Conservation (phyloP, 331 rosid genomes). For the Rosa hybrid region DNA sequence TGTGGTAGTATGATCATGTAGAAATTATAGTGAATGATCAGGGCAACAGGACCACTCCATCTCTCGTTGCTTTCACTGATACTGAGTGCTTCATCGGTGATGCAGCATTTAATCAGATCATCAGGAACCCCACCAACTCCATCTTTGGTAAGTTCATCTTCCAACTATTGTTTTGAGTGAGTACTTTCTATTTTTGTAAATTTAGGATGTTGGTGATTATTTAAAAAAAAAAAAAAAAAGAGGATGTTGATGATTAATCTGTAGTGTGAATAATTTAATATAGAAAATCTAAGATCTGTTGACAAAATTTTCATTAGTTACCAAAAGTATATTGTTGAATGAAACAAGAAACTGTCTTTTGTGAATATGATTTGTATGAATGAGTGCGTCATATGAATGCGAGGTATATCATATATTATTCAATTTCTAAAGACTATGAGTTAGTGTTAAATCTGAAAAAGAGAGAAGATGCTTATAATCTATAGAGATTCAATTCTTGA, state of each 20-base stretch:
- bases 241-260: not conserved
- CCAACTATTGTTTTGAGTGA: too few relatives aligned
- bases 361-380: not conserved
- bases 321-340: too few relatives aligned
- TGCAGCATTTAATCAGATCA: not conserved
- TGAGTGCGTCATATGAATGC: too few relatives aligned
- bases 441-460: too few relatives aligned
- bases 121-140: not conserved
- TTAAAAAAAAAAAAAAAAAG: too few relatives aligned
- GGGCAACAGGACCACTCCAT: not conserved
- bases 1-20: constrained; percentile 1
- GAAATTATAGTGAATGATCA: not conserved
- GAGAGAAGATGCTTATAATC: too few relatives aligned
- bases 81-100: not conserved
- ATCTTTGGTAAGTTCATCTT: not conserved
- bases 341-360: not conserved
- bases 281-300: not conserved
- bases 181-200: too few relatives aligned
- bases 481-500: too few relatives aligned
- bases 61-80: not conserved
- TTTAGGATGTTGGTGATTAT: too few relatives aligned
- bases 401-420: too few relatives aligned
- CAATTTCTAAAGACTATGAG: too few relatives aligned
- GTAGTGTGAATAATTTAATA: not conserved
- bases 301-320: not conserved